A percentile compares a stretch with the other conserved stretches of the same genome.
Evolutionary conservation across 306 rosid species (phyloP).

Genomic region (Vicia villosa): DNA sequence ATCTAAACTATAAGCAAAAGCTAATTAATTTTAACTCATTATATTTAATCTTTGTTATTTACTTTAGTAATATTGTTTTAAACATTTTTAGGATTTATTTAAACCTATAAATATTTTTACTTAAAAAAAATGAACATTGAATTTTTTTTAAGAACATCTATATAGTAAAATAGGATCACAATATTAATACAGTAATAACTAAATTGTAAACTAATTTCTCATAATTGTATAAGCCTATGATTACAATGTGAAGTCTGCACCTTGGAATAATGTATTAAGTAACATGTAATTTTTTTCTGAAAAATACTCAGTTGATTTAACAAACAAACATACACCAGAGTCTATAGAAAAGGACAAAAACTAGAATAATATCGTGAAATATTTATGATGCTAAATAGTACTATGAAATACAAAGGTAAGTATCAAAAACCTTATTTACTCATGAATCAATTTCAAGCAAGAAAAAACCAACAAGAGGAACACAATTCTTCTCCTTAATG

Average conservation of each 20-base stretch:
- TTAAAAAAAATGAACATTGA: too few species aligned
- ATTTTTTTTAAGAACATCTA: too few species aligned
- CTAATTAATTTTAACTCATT: neutral
- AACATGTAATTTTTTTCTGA: too few species aligned
- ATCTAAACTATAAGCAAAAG: neutral
- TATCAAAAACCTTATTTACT: constrained; percentile 36
- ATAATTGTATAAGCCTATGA: too few species aligned
- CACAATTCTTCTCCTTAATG: constrained; percentile 3
- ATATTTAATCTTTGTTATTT: neutral
- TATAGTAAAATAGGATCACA: too few species aligned
- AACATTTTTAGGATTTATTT: neutral
- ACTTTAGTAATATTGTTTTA: neutral
- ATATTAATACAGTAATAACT: too few species aligned
- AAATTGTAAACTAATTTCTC: too few species aligned
- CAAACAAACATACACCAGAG: neutral
- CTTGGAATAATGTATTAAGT: too few species aligned
- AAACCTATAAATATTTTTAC: too few species aligned
- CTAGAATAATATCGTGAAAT: constrained; percentile 25
- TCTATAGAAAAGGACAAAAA: constrained; percentile 29
- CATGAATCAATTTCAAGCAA: constrained; percentile 30
- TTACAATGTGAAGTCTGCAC: too few species aligned
- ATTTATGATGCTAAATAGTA: neutral
- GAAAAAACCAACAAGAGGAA: constrained; percentile 18
- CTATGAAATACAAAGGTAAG: neutral
- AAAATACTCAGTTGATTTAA: too few species aligned